Base-by-base conservation (phyloP, 805 yeast genomes). In the Torulaspora quercuum region DNA sequence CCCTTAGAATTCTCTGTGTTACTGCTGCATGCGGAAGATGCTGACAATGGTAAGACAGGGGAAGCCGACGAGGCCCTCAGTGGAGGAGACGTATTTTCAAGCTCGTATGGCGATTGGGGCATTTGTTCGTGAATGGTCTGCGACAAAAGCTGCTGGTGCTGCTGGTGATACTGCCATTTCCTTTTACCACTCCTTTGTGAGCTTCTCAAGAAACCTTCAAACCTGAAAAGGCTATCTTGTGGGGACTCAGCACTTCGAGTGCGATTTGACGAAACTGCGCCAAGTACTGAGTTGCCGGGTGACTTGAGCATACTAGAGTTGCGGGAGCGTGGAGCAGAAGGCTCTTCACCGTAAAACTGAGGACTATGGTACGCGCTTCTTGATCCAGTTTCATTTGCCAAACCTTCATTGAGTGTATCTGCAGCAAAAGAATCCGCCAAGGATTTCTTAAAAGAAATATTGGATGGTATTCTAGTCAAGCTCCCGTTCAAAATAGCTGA, bases 401-500 rank as follows among this genome's bases (percentile, higher is more conserved):
- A 20, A 1, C 39, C 43, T 11, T 41, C 56, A 14, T 45, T 50
- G 6, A 48, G 47, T 26, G 59, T 55, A 36, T 51, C 56, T 18
- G 61, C 59, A 2, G 66, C 65, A 52, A 75, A 72, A 0, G 85
- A 76, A 45, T 84, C 94, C 0, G 85, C 88, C 47, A 84, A 67
- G 18, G 82, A 73, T 13, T 81, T 78, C 54, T 80, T 80, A 68
- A 86, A 86, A 3, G 94, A 83, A 1, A 85, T 71, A 33, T 80
- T 80, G 0, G 94, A 82, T 11, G 82, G 79, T 0, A 86, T 76
- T 39, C 87, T 64, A 2, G 86, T 85, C 53, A 83, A 66, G 45
- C 87, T 80, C 45, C 81, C 67, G 53, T 81, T 82, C 53, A 83
- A 65, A 31, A 83, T 80, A n/a, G 77, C 73, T 18, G 86, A 77